Evolutionary conservation across 169 alveolate species (phyloP).

Genomic region (Eimeria acervulina): DNA sequence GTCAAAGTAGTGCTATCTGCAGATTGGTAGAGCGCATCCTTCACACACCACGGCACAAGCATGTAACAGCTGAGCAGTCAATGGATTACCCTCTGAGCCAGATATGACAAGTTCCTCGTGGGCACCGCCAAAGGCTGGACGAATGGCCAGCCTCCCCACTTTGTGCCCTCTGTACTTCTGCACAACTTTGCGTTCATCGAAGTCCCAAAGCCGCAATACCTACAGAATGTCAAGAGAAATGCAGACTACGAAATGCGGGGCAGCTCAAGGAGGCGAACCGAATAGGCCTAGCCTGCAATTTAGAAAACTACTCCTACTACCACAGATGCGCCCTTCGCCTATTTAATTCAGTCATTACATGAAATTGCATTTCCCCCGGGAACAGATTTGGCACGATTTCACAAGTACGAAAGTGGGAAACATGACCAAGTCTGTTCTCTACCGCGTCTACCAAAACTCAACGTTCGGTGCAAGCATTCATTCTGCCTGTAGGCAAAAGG

Average conservation of each 20-base stretch:
- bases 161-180: conserved; percentile 92
- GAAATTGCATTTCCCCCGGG: background rate
- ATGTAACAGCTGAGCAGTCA: background rate
- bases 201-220: conserved; percentile 81
- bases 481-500: background rate
- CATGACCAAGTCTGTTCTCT: background rate
- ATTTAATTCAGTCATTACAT: background rate
- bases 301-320: background rate
- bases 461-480: background rate
- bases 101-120: conserved; percentile 90
- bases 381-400: background rate
- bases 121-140: conserved; percentile 92
- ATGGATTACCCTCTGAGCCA: conserved; percentile 90
- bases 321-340: no score
- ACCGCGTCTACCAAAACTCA: background rate
- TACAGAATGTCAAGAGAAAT: background rate
- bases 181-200: conserved; percentile 72
- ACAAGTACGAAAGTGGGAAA: background rate
- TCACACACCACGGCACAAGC: background rate
- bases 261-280: background rate
- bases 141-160: conserved; percentile 91
- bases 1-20: background rate
- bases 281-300: background rate
- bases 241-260: background rate
- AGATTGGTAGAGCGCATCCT: background rate